These are phyloP conservation scores for Globisporangium megalacanthum DNA, from an alignment of 352 stramenopile genomes.

Conservation along the genomic window DNA sequence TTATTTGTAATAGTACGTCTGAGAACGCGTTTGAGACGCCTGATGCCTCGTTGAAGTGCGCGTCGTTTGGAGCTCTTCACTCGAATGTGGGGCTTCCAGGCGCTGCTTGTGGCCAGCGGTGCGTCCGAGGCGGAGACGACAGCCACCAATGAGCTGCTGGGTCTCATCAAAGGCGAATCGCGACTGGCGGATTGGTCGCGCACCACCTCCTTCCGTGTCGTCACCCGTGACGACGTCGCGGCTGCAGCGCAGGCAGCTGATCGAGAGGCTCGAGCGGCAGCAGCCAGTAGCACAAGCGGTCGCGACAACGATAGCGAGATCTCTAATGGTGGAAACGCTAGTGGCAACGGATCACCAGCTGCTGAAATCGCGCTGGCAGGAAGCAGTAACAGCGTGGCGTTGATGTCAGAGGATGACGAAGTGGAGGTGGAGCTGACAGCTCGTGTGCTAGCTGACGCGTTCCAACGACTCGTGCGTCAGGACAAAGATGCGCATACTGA, in stretches of 20 bases:
- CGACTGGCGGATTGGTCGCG: constrained; percentile 22
- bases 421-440: constrained; percentile 16
- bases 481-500: constrained; percentile 24
- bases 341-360: background rate
- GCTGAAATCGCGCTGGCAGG: background rate
- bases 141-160: constrained; percentile 24
- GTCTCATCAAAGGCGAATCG: constrained; percentile 16
- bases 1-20: no score
- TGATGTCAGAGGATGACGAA: background rate
- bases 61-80: no score
- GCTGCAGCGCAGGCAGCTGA: constrained; percentile 15
- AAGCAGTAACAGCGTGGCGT: background rate
- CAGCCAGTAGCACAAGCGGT: background rate
- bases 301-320: background rate
- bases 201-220: constrained; percentile 37
- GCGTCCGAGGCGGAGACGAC: constrained; percentile 23
- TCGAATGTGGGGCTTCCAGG: constrained; percentile 41
- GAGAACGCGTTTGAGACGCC: no score
- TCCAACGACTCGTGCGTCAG: constrained; percentile 39
- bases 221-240: constrained; percentile 34
- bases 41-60: no score
- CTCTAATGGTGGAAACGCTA: background rate
- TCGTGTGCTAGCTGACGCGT: constrained; percentile 30
- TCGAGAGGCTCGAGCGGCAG: constrained; percentile 7
- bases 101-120: constrained; percentile 38